Evolutionary conservation across 1,139 yeast genomes (phyloP), one percentile per base, ranked within the genome.

Genomic region (Debaryomycetaceae sp.): DNA sequence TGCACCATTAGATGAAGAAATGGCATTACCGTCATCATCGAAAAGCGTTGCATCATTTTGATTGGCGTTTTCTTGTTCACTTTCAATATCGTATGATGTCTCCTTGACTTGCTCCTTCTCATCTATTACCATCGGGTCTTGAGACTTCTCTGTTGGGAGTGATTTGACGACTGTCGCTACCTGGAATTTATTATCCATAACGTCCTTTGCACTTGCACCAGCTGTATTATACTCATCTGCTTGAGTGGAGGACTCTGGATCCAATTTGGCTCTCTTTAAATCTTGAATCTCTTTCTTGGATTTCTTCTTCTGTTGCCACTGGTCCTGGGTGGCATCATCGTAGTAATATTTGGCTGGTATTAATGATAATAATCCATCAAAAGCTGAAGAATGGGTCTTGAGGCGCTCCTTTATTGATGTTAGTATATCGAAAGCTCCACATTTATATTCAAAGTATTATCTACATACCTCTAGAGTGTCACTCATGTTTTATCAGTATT

Each of bases 281-380:
- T 73, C 76, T 53, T 74, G 79, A 22, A 76, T 65, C 58, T 88
- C 93, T 42, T 75, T 80, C 58, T 86, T 87, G 36, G 81, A 65
- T 65, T 84, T 81, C 71, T 87, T 87, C 69, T 84, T 87, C 55
- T 84, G 85, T 55, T 83, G 84, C 97, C 98, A 91, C 66, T 91
- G 98, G 46, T 85, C 85, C 58, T 85, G 83, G 41, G 83, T 84
- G 38, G 86, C 88, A 52, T 81, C 87, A 59, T 82, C 87, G 60
- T 88, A 89, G 62, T 91, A 91, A 59, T 86, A 89, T 60, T 90
- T 89, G 7, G 97, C 96, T 6, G 99, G 98, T 48, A 93, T 90
- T 61, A 93, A 72, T 22, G 97, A 88, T 49, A 93, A 72, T 46
- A 93, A 72, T 37, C 97, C 97, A 61, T 88, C 91, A 63, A 93